A percentile compares a stretch with the other conserved stretches of the same genome.
Evolutionary conservation across 1,284 basidiomycete genomes (phyloP).

Genomic region (Ganoderma boninense): DNA sequence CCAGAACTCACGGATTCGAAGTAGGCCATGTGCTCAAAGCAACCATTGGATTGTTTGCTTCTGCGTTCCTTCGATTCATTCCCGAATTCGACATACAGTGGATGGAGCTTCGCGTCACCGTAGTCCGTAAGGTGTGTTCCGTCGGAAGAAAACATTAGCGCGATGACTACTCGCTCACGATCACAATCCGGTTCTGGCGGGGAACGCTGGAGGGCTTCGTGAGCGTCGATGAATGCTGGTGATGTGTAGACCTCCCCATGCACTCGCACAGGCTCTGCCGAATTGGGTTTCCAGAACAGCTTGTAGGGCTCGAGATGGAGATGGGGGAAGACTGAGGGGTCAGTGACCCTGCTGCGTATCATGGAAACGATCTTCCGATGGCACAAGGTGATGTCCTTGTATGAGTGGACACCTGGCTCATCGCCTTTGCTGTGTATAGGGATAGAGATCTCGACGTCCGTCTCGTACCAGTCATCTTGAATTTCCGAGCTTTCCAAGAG

Average conservation of each 20-base stretch:
- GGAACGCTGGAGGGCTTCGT: too few relatives aligned
- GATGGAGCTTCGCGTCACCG: too few relatives aligned
- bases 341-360: constrained; percentile 1
- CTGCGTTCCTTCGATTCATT: too few relatives aligned
- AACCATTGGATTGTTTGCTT: background rate
- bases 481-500: background rate
- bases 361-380: background rate
- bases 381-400: background rate
- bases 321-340: background rate
- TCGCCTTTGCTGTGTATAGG: background rate
- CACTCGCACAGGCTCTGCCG: too few relatives aligned
- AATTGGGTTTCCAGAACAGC: background rate
- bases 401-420: background rate
- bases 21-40: background rate
- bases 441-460: background rate
- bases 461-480: background rate
- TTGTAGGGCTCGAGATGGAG: background rate
- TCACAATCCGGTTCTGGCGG: too few relatives aligned
- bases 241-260: too few relatives aligned
- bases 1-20: background rate
- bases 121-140: too few relatives aligned
- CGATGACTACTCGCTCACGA: too few relatives aligned
- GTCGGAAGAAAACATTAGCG: too few relatives aligned
- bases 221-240: too few relatives aligned
- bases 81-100: too few relatives aligned